Conservation (phyloP, 2,329 filamentous ascomycete genomes). For the Aspergillus floridensis region DNA sequence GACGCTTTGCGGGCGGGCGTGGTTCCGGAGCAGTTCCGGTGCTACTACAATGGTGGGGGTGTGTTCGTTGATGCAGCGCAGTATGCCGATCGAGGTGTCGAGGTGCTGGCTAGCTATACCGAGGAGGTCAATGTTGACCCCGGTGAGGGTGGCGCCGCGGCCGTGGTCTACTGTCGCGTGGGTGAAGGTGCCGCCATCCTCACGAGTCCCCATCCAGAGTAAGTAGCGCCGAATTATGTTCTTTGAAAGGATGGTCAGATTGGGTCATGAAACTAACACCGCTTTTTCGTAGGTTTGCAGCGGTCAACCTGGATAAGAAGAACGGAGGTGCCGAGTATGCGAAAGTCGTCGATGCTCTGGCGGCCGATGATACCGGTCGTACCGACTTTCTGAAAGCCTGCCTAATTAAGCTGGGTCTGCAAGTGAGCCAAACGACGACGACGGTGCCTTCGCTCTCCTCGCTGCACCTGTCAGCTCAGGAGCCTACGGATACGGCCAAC, state of each 20-base stretch:
- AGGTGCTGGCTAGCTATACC: constrained; percentile 78
- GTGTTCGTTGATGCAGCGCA: constrained; percentile 79
- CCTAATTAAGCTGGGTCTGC: constrained; percentile 75
- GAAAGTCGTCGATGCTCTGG: constrained; percentile 65
- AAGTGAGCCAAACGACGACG: constrained; percentile 66
- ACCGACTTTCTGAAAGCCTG: constrained; percentile 75
- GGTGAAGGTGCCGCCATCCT: constrained; percentile 77
- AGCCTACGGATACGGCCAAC: constrained; percentile 64
- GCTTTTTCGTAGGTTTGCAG: constrained; percentile 65
- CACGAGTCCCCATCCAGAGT: constrained; percentile 92
- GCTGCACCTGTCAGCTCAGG: constrained; percentile 74
- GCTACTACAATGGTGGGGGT: constrained; percentile 93
- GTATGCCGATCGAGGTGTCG: constrained; percentile 62
- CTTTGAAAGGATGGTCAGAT: constrained; percentile 8
- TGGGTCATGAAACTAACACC: neutral
- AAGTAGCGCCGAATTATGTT: constrained; percentile 32
- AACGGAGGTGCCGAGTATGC: constrained; percentile 67
- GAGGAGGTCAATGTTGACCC: constrained; percentile 73
- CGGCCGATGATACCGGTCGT: constrained; percentile 67
- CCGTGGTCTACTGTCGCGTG: constrained; percentile 78
- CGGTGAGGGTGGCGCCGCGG: constrained; percentile 65
- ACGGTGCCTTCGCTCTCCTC: constrained; percentile 75
- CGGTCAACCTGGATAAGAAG: constrained; percentile 69
- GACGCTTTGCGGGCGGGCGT: constrained; percentile 54
- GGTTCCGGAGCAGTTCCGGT: constrained; percentile 62